Base-by-base conservation (phyloP, 306 rosid genomes). In the Vigna hirtella region DNA sequence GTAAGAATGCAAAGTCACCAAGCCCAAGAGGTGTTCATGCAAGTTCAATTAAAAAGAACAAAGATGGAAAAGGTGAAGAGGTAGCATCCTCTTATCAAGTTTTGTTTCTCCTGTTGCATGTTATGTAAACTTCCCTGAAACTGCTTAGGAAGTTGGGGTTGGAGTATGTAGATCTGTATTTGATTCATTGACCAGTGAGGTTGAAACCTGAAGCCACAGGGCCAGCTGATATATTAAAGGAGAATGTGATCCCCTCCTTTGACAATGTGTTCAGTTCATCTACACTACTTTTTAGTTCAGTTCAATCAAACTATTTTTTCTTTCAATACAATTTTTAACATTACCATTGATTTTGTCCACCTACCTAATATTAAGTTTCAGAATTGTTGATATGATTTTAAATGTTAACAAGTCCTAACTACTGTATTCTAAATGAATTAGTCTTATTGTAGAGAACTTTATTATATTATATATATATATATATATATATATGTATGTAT, bases 51-150 rank as follows among this genome's bases (percentile, higher is more conserved):
- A 89, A 77, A 81, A 89, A 80, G 84, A 78, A 55, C 83, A 89
- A 85, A 83, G 94, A 87, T 66, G 94, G 89, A 84, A 87, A 89
- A 71, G 87, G 67, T 79, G 88, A 70, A 30, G 83, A 82, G 70
- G 85, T 74, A 51, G 50, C 78, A 77, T 63, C 96, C 6, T n/a
- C 51, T 66, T 17, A 32, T 11, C 11, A 9, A 40, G 5, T 65
- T 63, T 26, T 38, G n/a, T 66, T 42, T 18, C 16, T 47, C 32
- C 10, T n/a, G 67, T 18, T 52, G n/a, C 2, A 30, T 77, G 43
- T 38, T 40, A n/a, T 62, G 61, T 74, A 62, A 12, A 42, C 45
- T 43, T 22, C 18, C 26, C 24, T 70, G 18, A 59, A 20, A 24
- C 49, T 80, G 47, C 61, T 58, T 38, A 86, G 85, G 66, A 86